phyloP scores from a whole-genome alignment of 305 asterid genomes.

The Plantago lanceolata region DNA sequence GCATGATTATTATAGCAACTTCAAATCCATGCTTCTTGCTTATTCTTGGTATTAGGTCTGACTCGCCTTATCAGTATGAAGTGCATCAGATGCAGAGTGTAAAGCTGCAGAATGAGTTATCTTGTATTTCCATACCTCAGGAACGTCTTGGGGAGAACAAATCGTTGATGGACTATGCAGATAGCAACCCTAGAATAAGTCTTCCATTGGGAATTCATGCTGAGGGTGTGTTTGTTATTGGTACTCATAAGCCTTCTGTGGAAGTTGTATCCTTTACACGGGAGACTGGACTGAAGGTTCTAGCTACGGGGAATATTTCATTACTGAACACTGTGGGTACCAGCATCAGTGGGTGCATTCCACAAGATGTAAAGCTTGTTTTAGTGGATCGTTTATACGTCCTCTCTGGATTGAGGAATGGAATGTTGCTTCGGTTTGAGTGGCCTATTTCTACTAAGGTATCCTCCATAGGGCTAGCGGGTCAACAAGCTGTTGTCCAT shows the following conservation, averaged over 20 bases:
- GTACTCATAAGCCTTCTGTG: conserved; percentile 95
- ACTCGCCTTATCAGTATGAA: conserved; percentile 40
- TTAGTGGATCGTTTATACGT: conserved; percentile 76
- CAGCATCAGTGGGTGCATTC: conserved; percentile 75
- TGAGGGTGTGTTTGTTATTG: conserved; percentile 58
- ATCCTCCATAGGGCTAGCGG: conserved; percentile 33
- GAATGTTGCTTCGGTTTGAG: conserved; percentile 98
- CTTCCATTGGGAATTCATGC: conserved; percentile 35
- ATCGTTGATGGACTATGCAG: conserved; percentile 34
- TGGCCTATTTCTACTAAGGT: conserved; percentile 62
- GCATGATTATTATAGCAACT: conserved; percentile 73
- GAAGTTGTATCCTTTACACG: conserved; percentile 69
- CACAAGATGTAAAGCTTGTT: conserved; percentile 93
- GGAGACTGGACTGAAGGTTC: conserved; percentile 60
- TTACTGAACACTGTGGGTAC: conserved; percentile 72
- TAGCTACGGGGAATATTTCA: conserved; percentile 71
- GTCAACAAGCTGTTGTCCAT: conserved; percentile 35
- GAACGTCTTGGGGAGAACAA: conserved; percentile 36
- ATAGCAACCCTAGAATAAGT: conserved; percentile 27
- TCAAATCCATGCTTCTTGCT: conserved; percentile 73
- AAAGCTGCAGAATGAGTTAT: conserved; percentile 76
- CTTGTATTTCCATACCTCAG: conserved; percentile 82
- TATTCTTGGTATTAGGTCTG: conserved; percentile 67
- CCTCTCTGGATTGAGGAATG: conserved; percentile 95
- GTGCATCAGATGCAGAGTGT: conserved; percentile 67